Base-by-base conservation (phyloP, 108 stramenopile species). In the Parmales sp. region DNA sequence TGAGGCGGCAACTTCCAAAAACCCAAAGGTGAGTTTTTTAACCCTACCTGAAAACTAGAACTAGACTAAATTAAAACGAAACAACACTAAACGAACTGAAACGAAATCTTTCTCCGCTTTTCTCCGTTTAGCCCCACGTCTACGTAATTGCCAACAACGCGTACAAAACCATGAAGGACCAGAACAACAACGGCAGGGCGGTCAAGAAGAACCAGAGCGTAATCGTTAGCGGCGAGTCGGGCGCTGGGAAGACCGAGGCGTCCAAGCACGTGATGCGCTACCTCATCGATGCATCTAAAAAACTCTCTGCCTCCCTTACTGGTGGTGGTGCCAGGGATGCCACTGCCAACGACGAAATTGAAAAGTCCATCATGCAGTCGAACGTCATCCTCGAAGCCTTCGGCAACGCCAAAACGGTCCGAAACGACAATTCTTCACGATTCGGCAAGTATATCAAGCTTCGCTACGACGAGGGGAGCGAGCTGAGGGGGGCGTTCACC, bases 71-170 rank as follows among this genome's bases (percentile, higher is more conserved):
- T n/a, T n/a, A n/a, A n/a, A n/a, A n/a, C n/a, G n/a, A n/a, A n/a
- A n/a, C n/a, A n/a, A n/a, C n/a, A n/a, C n/a, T n/a, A n/a, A n/a
- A n/a, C n/a, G n/a, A n/a, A n/a, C n/a, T n/a, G n/a, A n/a, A n/a
- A n/a, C n/a, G n/a, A n/a, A n/a, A n/a, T n/a, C n/a, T n/a, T n/a
- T n/a, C n/a, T n/a, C n/a, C n/a, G n/a, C n/a, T n/a, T n/a, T n/a
- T n/a, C n/a, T n/a, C n/a, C n/a, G n/a, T n/a, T n/a, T 75, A 71
- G n/a, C 90, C 93, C 11, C 93, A 94, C 75, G 86, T 91, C 9
- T 94, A 83, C 65, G 82, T 80, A 36, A 76, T 91, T 3, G 93
- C 91, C 4, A 86, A 89, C 69, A 38, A 72, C 31, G 80, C 91
- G 0, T 87, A 87, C 75, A 81, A 84, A 22, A 76, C 44, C 67